Conservation (phyloP, 352 stramenopile species). For the Globisporangium perplexum region DNA sequence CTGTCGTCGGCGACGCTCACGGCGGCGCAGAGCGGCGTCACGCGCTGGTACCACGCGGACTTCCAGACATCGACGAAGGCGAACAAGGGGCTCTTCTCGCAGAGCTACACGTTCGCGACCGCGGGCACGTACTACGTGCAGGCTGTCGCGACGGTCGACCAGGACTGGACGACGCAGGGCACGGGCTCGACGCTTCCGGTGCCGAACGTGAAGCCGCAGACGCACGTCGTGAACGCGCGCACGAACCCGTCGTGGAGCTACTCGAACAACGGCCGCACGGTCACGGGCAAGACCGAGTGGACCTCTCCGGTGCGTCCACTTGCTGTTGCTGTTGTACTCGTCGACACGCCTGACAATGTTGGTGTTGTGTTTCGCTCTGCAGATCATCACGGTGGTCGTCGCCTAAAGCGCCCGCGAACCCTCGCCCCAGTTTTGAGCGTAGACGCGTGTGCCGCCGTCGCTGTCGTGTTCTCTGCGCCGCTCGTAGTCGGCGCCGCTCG, state of each 20-base stretch:
- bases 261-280: constrained; percentile 42
- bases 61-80: constrained; percentile 19
- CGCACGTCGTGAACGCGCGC: constrained; percentile 67
- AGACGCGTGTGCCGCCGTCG: background rate
- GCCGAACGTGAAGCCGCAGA: constrained; percentile 55
- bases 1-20: constrained; percentile 22
- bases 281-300: constrained; percentile 50
- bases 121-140: constrained; percentile 54
- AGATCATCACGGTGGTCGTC: constrained; percentile 7
- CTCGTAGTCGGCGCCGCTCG: background rate
- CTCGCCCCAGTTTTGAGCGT: background rate
- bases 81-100: constrained; percentile 52
- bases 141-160: constrained; percentile 51
- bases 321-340: background rate
- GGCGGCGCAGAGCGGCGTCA: constrained; percentile 34
- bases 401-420: background rate
- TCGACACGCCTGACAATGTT: background rate
- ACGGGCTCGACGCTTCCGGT: constrained; percentile 23
- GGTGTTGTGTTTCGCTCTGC: background rate
- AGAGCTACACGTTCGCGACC: constrained; percentile 27
- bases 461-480: background rate
- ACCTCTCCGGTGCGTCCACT: constrained; percentile 27
- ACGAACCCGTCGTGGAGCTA: constrained; percentile 52
- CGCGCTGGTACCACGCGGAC: constrained; percentile 58
- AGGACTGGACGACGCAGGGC: constrained; percentile 55